Evolutionary conservation across 2,329 filamentous ascomycete genomes (phyloP).

Genomic region (Akanthomyces uredinophilus): DNA sequence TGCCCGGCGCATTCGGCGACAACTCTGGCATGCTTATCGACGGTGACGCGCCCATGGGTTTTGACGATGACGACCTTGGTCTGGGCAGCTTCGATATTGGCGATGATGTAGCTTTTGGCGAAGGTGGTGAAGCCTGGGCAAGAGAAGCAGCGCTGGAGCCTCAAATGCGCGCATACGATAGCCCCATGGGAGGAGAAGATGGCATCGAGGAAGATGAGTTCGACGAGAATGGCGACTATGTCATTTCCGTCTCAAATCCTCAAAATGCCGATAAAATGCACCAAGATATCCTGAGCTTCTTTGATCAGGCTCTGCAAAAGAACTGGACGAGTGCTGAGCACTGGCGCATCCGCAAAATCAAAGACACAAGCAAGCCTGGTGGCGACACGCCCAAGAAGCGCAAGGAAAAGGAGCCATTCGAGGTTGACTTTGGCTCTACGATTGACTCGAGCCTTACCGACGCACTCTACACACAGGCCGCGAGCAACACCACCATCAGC

Average conservation of each 20-base stretch:
- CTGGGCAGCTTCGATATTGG: constrained; percentile 68
- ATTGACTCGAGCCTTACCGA: constrained; percentile 68
- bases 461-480: constrained; percentile 73
- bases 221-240: constrained; percentile 63
- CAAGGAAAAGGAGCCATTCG: constrained; percentile 95
- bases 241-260: constrained; percentile 70
- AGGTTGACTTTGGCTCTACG: constrained; percentile 81
- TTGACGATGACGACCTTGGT: constrained; percentile 64
- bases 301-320: constrained; percentile 92
- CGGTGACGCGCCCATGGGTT: constrained; percentile 77
- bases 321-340: constrained; percentile 99
- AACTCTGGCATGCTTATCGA: constrained; percentile 80
- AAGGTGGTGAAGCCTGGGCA: constrained; percentile 94
- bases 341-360: constrained; percentile 94
- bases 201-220: constrained; percentile 32
- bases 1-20: constrained; percentile 51
- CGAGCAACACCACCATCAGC: constrained; percentile 74
- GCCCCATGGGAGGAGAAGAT: constrained; percentile 58
- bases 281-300: constrained; percentile 95
- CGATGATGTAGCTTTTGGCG: constrained; percentile 79
- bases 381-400: constrained; percentile 55
- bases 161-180: constrained; percentile 74
- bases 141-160: constrained; percentile 81
- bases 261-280: constrained; percentile 64
- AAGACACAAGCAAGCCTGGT: constrained; percentile 63